Conservation (phyloP, 2,329 filamentous ascomycete genomes). For the Eutypella sp. region DNA sequence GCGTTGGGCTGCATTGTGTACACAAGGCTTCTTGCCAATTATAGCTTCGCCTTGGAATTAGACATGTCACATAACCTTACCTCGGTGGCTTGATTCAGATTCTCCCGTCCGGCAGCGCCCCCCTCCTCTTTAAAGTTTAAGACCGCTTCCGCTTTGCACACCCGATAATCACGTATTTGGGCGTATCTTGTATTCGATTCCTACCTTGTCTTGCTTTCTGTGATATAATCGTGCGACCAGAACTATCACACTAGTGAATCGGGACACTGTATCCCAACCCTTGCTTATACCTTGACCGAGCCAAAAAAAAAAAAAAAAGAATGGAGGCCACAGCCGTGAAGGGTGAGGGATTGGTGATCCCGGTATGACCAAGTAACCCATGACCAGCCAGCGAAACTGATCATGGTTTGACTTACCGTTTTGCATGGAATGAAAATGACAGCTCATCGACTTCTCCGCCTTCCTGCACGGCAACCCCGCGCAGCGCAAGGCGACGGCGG, state of each 20-base stretch:
- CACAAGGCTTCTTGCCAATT: too few species aligned
- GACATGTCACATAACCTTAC: too few species aligned
- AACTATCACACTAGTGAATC: too few species aligned
- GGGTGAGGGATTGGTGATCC: constrained; percentile 50
- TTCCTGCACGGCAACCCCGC: constrained; percentile 61
- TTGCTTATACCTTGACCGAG: not conserved
- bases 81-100: too few species aligned
- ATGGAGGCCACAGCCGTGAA: constrained; percentile 42
- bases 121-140: too few species aligned
- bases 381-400: not conserved
- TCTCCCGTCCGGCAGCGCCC: too few species aligned
- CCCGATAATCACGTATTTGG: too few species aligned
- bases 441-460: constrained; percentile 75
- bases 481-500: constrained; percentile 60
- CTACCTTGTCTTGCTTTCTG: too few species aligned
- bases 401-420: not conserved
- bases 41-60: too few species aligned
- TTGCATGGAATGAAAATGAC: not conserved
- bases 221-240: not conserved
- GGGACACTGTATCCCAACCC: not conserved
- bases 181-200: too few species aligned
- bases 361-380: constrained; percentile 33
- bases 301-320: constrained; percentile 6
- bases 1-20: too few species aligned
- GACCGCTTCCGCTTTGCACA: too few species aligned